Conservation (phyloP, 768 basidiomycete species). For the Myochromella boudieri region DNA sequence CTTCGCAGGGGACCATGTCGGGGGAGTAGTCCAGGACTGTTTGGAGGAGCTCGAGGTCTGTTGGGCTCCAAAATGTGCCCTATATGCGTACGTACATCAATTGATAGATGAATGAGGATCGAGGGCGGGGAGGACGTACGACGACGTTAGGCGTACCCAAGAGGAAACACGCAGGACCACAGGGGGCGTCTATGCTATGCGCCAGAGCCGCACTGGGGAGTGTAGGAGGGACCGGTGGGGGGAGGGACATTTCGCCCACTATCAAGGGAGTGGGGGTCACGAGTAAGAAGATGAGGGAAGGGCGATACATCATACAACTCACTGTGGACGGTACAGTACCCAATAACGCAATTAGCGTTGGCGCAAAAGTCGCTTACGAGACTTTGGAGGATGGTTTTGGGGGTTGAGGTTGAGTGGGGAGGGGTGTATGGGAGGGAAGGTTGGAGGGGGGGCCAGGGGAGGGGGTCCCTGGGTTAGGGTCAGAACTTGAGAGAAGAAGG, state of each 20-base stretch:
- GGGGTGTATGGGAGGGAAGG: conserved; percentile 5
- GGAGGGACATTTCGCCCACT: conserved; percentile 30
- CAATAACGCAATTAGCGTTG: conserved; percentile 48
- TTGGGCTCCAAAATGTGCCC: conserved; percentile 33
- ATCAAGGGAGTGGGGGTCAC: too few relatives aligned
- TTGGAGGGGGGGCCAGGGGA: conserved; percentile 25
- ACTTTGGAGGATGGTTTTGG: conserved; percentile 25
- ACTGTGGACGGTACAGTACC: conserved; percentile 53
- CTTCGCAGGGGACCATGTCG: conserved; percentile 50
- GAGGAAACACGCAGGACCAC: conserved; percentile 34
- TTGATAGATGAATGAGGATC: neutral
- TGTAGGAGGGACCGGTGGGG: conserved; percentile 25
- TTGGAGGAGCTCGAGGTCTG: conserved; percentile 38
- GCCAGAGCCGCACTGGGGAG: conserved; percentile 20
- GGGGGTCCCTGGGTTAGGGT: conserved; percentile 34
- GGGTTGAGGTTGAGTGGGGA: conserved; percentile 9
- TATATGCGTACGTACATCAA: conserved; percentile 11
- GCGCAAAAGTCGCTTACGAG: conserved; percentile 49
- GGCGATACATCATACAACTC: conserved; percentile 20
- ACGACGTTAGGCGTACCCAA: conserved; percentile 12
- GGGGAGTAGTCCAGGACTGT: conserved; percentile 42
- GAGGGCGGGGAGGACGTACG: conserved; percentile 11
- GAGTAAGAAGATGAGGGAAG: too few relatives aligned
- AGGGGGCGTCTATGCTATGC: conserved; percentile 20
- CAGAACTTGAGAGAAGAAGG: too few relatives aligned